Evolutionary conservation across 768 basidiomycete species (phyloP), one percentile per base, ranked within the genome.

Genomic region (Amanita pallidorosea): DNA sequence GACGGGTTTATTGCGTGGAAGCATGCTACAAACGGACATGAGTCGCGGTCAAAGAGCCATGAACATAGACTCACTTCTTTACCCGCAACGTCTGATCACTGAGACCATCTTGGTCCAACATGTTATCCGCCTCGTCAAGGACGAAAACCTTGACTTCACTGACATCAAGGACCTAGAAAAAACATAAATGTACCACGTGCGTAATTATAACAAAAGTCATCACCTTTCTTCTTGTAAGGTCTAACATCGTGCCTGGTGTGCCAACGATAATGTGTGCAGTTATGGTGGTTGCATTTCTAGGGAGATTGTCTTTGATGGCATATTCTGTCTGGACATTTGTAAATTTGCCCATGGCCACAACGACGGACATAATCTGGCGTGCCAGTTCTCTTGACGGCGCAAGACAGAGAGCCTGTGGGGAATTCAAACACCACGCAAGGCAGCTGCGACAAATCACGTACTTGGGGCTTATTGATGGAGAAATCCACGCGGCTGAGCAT

Each of bases 41-140:
- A 29, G 51, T 40, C 47, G 23, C 52, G 25, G 20, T 31, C 12
- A 9, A 52, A 13, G 38, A 7, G 23, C 1, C 38, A 42, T 40
- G 46, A 25, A 31, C 35, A 9, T 44, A 11, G 8, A 63, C 80
- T 49, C 58, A 97, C 94, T 94, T 95, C 69, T 96, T 97, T 42
- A 97, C 90, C 47, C 84, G 76, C 42, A 95, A 68, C 0, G 89
- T 94, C 67, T 98, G 94, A 55, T 98, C 95, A 9, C 93, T 91
- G 46, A 98, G 70, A 17, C 89, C 88, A 64, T 93, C 90, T 60
- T 91, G 83, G 62, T 94, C 93, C 58, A 99, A 72, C 95, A 98
- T 98, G 67, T 97, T 96, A 67, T 99, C 96, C 35, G 96, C 96
- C 68, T 99, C 96, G 61, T 99, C 96, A 7, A 98, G 73, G 3